Conservation (phyloP, 1,284 basidiomycete species). For the Moesziomyces globuligerus region DNA sequence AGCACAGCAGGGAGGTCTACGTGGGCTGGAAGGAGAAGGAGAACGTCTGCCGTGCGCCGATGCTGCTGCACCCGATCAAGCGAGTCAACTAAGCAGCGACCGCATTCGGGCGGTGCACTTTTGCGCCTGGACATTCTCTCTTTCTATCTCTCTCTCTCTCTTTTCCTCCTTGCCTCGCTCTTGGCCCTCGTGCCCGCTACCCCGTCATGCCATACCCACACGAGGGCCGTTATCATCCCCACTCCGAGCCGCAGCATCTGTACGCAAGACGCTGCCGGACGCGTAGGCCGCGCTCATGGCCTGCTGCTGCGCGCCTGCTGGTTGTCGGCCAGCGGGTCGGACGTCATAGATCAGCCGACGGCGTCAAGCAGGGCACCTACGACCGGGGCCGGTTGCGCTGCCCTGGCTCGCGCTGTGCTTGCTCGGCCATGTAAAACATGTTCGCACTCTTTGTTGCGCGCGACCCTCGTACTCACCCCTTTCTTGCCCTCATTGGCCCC, state of each 20-base stretch:
- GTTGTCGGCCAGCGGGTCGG: too few species aligned
- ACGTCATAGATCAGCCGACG: too few species aligned
- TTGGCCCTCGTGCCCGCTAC: conserved; percentile 7
- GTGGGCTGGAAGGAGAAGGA: conserved; percentile 65
- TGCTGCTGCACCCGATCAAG: conserved; percentile 67
- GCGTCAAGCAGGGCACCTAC: too few species aligned
- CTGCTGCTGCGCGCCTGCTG: too few species aligned
- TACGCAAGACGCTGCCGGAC: too few species aligned
- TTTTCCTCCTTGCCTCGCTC: background rate
- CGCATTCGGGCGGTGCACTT: background rate
- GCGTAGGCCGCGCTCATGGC: too few species aligned
- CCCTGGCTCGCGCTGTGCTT: background rate
- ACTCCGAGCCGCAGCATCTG: conserved; percentile 5
- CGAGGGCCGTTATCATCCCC: conserved; percentile 8
- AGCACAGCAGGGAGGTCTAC: conserved; percentile 64
- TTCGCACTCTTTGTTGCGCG: background rate
- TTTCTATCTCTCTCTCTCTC: background rate
- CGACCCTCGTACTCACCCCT: background rate
- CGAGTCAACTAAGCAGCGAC: conserved; percentile 52
- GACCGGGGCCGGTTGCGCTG: background rate
- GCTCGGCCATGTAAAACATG: conserved; percentile 36
- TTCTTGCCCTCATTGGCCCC: too few species aligned
- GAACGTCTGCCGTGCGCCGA: conserved; percentile 64
- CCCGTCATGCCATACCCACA: conserved; percentile 25
- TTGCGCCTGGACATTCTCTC: background rate